A percentile compares a stretch with the other conserved stretches of the same genome.
Conservation (phyloP, 2,329 filamentous ascomycete genomes). For the Leptographium flavum region DNA sequence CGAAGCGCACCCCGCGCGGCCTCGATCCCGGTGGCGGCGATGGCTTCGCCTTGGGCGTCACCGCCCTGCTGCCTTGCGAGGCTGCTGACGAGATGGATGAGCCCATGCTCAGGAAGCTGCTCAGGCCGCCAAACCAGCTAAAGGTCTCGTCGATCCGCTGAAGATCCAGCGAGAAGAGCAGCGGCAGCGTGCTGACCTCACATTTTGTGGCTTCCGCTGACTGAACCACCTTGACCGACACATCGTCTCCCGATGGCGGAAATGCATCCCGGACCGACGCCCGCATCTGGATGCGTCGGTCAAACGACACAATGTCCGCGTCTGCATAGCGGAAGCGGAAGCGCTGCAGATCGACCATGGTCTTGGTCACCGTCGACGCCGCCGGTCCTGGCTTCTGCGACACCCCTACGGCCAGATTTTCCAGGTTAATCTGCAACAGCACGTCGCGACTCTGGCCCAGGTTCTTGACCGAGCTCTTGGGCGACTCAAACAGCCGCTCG, state of each 20-base stretch:
- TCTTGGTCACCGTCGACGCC: constrained; percentile 10
- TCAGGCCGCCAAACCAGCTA: constrained; percentile 78
- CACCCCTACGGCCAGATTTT: constrained; percentile 25
- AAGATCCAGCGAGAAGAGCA: constrained; percentile 64
- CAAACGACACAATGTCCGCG: constrained; percentile 50
- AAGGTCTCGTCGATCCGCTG: constrained; percentile 75
- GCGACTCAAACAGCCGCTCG: constrained; percentile 27
- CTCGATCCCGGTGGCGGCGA: constrained; percentile 23
- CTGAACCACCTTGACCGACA: constrained; percentile 38
- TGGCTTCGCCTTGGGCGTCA: constrained; percentile 14
- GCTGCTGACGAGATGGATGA: constrained; percentile 66
- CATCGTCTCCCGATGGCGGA: constrained; percentile 40
- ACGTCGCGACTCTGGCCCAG: constrained; percentile 28
- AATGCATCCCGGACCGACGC: constrained; percentile 46
- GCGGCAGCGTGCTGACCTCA: constrained; percentile 60
- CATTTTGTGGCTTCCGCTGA: constrained; percentile 32
- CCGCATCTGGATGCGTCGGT: constrained; percentile 40
- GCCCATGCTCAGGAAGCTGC: constrained; percentile 78
- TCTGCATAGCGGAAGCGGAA: constrained; percentile 49
- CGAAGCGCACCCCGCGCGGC: constrained; percentile 42
- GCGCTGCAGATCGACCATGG: constrained; percentile 35
- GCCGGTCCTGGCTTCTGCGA: constrained; percentile 9
- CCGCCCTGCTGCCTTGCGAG: constrained; percentile 23
- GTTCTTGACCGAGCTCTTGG: constrained; percentile 14
- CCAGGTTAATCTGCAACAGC: constrained; percentile 35